Base-by-base conservation (phyloP, 768 basidiomycete species). In the Hygrocybe coccinea region DNA sequence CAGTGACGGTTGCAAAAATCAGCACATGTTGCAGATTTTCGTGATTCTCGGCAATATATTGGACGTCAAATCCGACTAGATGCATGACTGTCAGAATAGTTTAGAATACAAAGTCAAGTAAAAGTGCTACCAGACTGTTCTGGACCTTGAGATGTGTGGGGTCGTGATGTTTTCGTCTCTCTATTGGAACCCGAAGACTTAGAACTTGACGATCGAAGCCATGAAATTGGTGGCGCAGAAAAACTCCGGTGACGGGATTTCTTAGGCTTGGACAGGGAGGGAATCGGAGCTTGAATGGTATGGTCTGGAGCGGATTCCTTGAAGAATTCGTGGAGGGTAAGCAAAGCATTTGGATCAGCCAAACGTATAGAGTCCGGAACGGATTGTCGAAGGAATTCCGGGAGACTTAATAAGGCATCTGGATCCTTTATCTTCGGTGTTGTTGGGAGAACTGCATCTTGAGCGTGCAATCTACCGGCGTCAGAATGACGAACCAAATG, bases 21-120 rank as follows among this genome's bases (percentile, higher is more conserved):
- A 91, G 74, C 29, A 95, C 78, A 48, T 87, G 86, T 21, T 85
- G 83, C 3, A 97, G 80, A 55, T 84, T 90, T 66, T 94, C 90
- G 65, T 95, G 92, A 64, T 91, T 81, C 69, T 97, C 95, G 22
- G 81, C 80, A 34, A 82, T 74, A 59, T 81, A 80, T 43, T 69
- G 62, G 24, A 81, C 72, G 34, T 80, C 77, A 55, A 82, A 78
- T 4, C 63, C 74, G 62, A 63, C 61, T 68, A 43, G 1, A 37
- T 39, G 52, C 25, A 2, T 21, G 14, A 46, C 5, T 33, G 14
- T 45, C 41, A 33, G 43, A 22, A n/a, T 54, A 2, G n/a, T 5
- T 33, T 22, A 24, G 19, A 29, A 10, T 24, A 7, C 15, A 24
- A 46, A 19, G 25, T 33, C 24, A 19, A 21, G 25, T 11, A 34